Evolutionary conservation across 352 stramenopile species (phyloP), one percentile per base, ranked within the genome.

Genomic region (Phytopythium mirpurense): DNA sequence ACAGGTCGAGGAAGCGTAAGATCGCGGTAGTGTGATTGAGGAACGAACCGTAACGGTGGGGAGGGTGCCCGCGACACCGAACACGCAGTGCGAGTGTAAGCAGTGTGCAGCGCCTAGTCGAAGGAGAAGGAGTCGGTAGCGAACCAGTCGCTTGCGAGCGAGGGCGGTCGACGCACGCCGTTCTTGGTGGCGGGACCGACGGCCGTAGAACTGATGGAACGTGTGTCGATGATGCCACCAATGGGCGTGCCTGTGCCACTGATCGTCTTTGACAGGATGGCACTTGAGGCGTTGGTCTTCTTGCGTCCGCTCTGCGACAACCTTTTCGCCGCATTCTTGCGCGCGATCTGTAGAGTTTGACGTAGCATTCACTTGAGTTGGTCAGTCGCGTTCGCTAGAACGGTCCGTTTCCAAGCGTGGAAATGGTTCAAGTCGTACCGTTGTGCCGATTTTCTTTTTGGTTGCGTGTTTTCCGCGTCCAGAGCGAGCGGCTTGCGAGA

Each of bases 81-180:
- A n/a, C n/a, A n/a, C n/a, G n/a, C n/a, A n/a, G n/a, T n/a, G n/a
- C n/a, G n/a, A n/a, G n/a, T n/a, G n/a, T n/a, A 54, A 36, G 11
- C n/a, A 1, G 35, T 0, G n/a, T 9, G 42, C 42, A 21, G 27
- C 27, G 50, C 23, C 74, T 41, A 81, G 24, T 64, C 61, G 41
- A 81, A 81, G 16, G 65, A 71, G 49, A 81, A 81, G 10, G 57
- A 51, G 31, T 78, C 71, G 29, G 44, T 48, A 16, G 60, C 52
- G n/a, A 65, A 60, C 71, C 71, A 81, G 43, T 81, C 62, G 41
- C 36, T 56, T 62, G 59, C 16, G 59, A 70, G 26, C 51, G 60
- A 1, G 41, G 52, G 14, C 68, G 51, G 6, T 45, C 63, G 32
- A 63, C 38, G 32, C 52, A 59, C n/a, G 29, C 36, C 57, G 19